phyloP scores from a whole-genome alignment of 768 basidiomycete genomes.

The Rhizopogon roseolus region DNA sequence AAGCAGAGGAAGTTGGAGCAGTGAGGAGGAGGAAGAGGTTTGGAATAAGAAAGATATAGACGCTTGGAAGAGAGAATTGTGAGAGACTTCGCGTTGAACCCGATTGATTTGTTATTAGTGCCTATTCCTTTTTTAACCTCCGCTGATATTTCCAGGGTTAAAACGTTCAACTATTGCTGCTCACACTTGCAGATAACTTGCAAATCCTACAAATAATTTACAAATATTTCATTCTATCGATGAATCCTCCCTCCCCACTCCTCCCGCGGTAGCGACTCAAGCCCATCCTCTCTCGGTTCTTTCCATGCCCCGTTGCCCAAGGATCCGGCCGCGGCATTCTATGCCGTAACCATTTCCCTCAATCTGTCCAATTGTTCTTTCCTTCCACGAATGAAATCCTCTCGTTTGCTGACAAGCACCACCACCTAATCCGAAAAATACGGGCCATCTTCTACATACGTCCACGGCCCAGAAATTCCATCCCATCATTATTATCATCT shows the following conservation, averaged over 20 bases:
- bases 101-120: conserved; percentile 3
- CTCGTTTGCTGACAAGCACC: neutral
- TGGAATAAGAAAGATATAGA: conserved; percentile 5
- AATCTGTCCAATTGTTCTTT: neutral
- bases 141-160: conserved; percentile 4
- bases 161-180: too few relatives aligned
- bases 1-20: neutral
- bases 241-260: too few relatives aligned
- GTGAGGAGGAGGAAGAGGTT: conserved; percentile 2
- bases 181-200: too few relatives aligned
- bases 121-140: conserved; percentile 25
- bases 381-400: neutral
- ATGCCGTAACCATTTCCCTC: neutral
- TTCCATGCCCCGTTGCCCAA: neutral
- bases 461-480: too few relatives aligned
- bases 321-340: neutral
- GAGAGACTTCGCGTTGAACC: conserved; percentile 10
- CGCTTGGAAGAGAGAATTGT: conserved; percentile 23
- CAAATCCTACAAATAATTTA: too few relatives aligned
- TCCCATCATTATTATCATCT: too few relatives aligned
- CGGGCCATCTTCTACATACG: neutral
- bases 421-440: neutral
- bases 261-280: neutral
- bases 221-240: too few relatives aligned
- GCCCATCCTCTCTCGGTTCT: neutral